Evolutionary conservation across 768 basidiomycete genomes (phyloP), one percentile per base, ranked within the genome.

Genomic region (Tricholoma sp.): DNA sequence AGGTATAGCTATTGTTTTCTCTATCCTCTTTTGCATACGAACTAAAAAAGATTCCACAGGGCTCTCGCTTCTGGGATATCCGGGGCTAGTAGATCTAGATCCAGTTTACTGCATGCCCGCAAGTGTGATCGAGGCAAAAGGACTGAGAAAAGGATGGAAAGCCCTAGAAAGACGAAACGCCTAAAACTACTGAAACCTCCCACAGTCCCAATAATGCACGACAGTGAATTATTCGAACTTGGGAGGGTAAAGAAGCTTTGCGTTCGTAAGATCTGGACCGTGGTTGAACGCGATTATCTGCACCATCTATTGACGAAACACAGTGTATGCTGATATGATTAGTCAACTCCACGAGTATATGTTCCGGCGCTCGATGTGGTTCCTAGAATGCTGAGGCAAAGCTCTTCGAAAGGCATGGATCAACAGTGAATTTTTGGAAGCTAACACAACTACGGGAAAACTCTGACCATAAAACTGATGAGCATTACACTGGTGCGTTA

Each of bases 21-120:
- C n/a, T 21, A n/a, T 16, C 16, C 14, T 10, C n/a, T 21, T 54
- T 31, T 12, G 9, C 9, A 9, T 52, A 16, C 39, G 50, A 10
- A 37, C 43, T n/a, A n/a, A 11, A 18, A n/a, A 11, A 18, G 1
- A 32, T 32, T 12, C 4, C 16, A 3, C 59, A 88, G 94, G 94
- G 1, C 79, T 99, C 27, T 94, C 94, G 0, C 74, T 98, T 14
- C 76, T 98, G 11, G 92, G 93, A 16, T 95, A 94, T 65, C 89
- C 91, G 0, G 88, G 84, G 1, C 71, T 99, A 19, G 77, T 83
- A 14, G 91, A 93, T 61, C 73, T 98, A 41, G 97, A 98, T 67
- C 96, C 96, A 0, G 88, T 97, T 19, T 97, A 94, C 66, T 98
- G 96, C 73, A 94, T 98, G 94, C 96, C 94, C 7, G 88, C 88